Base-by-base conservation (phyloP, 257 asterid genomes). In the Jasminum sambac region DNA sequence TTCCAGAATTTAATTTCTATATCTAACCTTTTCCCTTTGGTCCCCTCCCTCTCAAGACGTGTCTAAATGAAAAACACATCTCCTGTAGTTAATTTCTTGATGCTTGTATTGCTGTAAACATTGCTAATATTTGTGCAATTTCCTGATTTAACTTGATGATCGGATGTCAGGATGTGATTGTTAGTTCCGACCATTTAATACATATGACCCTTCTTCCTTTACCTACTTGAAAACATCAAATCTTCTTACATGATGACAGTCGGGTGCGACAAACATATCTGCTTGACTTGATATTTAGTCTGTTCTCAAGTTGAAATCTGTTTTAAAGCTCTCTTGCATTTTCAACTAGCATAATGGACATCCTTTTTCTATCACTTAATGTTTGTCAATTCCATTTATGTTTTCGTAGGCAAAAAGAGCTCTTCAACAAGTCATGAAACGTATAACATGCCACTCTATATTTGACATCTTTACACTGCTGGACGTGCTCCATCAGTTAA, bases 381-480 rank as follows among this genome's bases (percentile, higher is more conserved):
- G 39, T 71, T 44, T 24, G 17, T 55, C 64, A 13, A 11, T 67
- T 42, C 62, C 64, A 68, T 57, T 63, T 61, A 11, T 77, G 71
- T 43, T 21, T 68, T 46, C 77, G 61, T 79, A 90, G 96, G 82
- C 58, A 64, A 72, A 79, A 73, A 74, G 19, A 66, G 57, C 78
- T 63, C 79, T 87, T 64, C 75, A 73, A 75, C 85, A 48, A 52
- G 82, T 75, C 64, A 79, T 92, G 98, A 81, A 82, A 69, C 87
- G 81, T 76, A 87, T 90, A 73, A 71, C 76, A 36, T 86, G 88
- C 55, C 78, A 77, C 76, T 78, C 96, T 69, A 79, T 88, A 44
- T 92, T 84, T 63, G 91, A 92, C 84, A 88, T 92, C 74, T 90
- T 87, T 70, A 72, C 85, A 61, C 84, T 92, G 67, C 82, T 92